Percentiles rank a stretch among this genome's conserved stretches.
Conservation (phyloP, 2,329 filamentous ascomycete species). For the Neophaeococcomyces aloes region DNA sequence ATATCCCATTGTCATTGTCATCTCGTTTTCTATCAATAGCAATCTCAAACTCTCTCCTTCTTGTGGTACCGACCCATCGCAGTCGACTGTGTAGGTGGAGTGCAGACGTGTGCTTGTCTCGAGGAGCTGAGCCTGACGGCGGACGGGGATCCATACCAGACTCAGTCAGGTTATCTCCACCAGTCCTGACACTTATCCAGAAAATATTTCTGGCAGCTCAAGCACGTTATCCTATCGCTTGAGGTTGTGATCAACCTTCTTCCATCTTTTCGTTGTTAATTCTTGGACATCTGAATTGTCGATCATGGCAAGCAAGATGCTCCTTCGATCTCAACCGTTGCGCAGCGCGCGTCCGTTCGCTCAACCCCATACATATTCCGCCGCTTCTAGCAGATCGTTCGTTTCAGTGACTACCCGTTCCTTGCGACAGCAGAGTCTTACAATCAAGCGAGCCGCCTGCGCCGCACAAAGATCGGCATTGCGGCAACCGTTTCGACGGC, state of each 20-base stretch:
- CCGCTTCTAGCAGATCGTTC: slow-evolving; percentile 16
- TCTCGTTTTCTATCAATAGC: no score
- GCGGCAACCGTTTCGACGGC: slow-evolving; percentile 34
- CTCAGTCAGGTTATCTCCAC: neutral
- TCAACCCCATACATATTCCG: slow-evolving; percentile 2
- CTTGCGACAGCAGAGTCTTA: slow-evolving; percentile 7
- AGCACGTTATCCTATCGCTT: neutral
- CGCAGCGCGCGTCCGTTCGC: slow-evolving; percentile 8
- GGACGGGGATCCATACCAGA: no score
- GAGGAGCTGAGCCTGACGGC: no score
- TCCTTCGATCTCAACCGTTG: slow-evolving; percentile 14
- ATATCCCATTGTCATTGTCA: no score
- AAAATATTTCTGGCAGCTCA: neutral
- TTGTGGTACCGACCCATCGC: no score
- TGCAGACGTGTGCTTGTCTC: no score
- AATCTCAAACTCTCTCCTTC: no score
- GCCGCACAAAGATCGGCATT: slow-evolving; percentile 18
- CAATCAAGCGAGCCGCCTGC: slow-evolving; percentile 8
- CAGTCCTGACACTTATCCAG: neutral
- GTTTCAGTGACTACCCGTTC: slow-evolving; percentile 6
- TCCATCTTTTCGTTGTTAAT: neutral
- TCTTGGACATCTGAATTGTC: slow-evolving; percentile 4
- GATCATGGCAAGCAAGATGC: slow-evolving; percentile 19
- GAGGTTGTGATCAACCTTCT: neutral
- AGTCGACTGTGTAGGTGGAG: no score